Percentiles rank a stretch among this genome's conserved stretches.
phyloP scores from a whole-genome alignment of 805 yeast species.

The Yamadazyma phyllophila region DNA sequence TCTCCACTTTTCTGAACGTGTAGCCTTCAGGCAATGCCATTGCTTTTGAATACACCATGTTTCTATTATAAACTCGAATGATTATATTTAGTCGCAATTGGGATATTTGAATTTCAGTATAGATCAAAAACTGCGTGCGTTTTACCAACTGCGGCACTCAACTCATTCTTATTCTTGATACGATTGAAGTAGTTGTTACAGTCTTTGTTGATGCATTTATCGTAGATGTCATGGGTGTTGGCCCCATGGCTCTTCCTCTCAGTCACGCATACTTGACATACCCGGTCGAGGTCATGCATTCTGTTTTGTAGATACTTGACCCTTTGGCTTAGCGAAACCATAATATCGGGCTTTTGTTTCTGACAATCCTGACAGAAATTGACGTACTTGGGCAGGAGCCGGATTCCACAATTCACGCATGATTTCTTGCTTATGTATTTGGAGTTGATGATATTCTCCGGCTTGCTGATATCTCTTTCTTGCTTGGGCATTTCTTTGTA shows the following conservation, averaged over 20 bases:
- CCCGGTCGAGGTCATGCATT: background rate
- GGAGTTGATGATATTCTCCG: conserved; percentile 7
- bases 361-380: conserved; percentile 9
- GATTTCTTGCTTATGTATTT: conserved; percentile 16
- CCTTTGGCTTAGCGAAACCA: conserved; percentile 1
- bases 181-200: conserved; percentile 12
- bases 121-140: background rate
- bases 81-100: background rate
- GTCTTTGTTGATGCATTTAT: conserved; percentile 14
- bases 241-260: background rate
- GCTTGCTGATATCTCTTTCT: background rate
- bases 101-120: background rate
- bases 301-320: conserved; percentile 4
- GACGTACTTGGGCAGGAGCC: background rate
- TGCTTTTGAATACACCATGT: conserved; percentile 12
- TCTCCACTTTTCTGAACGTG: conserved; percentile 54
- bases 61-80: background rate
- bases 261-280: conserved; percentile 10
- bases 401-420: conserved; percentile 28
- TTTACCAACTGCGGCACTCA: background rate
- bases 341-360: background rate
- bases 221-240: background rate
- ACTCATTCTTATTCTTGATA: conserved; percentile 10
- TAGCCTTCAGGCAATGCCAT: conserved; percentile 61
- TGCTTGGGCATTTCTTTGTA: conserved; percentile 59